Evolutionary conservation across 202 grass and related monocot genomes (phyloP).

Genomic region (Musa balbisiana): DNA sequence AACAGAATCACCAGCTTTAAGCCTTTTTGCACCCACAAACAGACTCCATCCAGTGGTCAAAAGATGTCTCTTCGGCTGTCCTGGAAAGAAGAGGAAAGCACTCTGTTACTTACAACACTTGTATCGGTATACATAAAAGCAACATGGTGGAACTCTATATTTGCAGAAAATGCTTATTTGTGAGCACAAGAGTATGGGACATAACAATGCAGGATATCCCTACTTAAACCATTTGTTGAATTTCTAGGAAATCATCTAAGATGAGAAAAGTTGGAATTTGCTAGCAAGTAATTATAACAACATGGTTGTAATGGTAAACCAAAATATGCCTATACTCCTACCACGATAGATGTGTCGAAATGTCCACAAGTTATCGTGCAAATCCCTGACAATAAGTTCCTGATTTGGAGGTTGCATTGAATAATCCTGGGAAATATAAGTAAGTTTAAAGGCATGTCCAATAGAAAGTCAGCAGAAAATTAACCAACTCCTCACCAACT

Average conservation of each 20-base stretch:
- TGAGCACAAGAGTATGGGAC: neutral
- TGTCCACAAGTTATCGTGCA: constrained; percentile 97
- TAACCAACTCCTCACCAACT: constrained; percentile 41
- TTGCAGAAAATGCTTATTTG: neutral
- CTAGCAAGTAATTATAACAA: neutral
- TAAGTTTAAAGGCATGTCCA: constrained; percentile 1
- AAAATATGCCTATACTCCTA: constrained; percentile 33
- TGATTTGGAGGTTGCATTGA: constrained; percentile 94
- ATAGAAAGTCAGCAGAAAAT: constrained; percentile 2
- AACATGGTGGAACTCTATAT: neutral
- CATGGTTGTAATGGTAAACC: neutral
- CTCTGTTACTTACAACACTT: neutral
- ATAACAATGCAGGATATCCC: neutral
- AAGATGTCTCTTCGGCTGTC: constrained; percentile 94
- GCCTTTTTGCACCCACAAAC: constrained; percentile 84
- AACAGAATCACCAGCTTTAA: constrained; percentile 89
- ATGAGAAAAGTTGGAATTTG: neutral
- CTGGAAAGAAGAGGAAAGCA: constrained; percentile 35
- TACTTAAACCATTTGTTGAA: neutral
- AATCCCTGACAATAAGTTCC: constrained; percentile 84
- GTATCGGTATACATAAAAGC: neutral
- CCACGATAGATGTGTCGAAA: constrained; percentile 99
- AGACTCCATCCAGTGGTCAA: constrained; percentile 98
- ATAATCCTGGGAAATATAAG: constrained; percentile 56
- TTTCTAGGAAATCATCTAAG: neutral